These are phyloP conservation scores for Tarenaya hassleriana DNA, from an alignment of 345 rosid species.

Conservation along the genomic window DNA sequence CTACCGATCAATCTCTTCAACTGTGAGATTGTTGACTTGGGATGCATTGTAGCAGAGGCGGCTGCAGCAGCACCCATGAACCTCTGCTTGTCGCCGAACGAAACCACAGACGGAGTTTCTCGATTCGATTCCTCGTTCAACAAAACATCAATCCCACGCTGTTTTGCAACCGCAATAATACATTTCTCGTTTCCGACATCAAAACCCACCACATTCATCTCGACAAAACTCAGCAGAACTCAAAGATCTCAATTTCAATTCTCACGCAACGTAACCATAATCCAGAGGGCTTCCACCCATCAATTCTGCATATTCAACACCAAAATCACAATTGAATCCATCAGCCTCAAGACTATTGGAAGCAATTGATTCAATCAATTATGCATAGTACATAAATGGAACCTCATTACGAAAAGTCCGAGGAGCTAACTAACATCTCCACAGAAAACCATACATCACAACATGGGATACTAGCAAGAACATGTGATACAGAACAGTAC, in stretches of 20 bases:
- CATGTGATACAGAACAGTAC: background rate
- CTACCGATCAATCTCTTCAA: conserved; percentile 58
- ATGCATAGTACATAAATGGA: background rate
- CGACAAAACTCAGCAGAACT: background rate
- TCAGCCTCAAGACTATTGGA: conserved; percentile 3
- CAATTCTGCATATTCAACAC: conserved; percentile 14
- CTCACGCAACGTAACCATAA: background rate
- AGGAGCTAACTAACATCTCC: conserved; percentile 1
- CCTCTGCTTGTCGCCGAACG: conserved; percentile 81
- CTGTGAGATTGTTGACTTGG: conserved; percentile 65
- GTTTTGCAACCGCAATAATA: conserved; percentile 63
- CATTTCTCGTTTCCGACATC: conserved; percentile 83
- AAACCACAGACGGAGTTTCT: conserved; percentile 62
- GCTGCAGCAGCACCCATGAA: conserved; percentile 77
- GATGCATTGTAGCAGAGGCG: conserved; percentile 68
- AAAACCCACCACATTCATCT: conserved; percentile 71
- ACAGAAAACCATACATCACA: background rate
- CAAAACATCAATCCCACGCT: conserved; percentile 65
- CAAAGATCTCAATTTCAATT: background rate
- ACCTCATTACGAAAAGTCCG: background rate
- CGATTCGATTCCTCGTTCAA: conserved; percentile 72
- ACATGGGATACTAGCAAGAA: background rate
- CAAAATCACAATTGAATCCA: conserved; percentile 14
- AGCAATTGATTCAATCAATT: conserved; percentile 6
- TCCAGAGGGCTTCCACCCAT: conserved; percentile 11